Conservation (phyloP, 2,329 filamentous ascomycete genomes). For the Kalmusia sp. region DNA sequence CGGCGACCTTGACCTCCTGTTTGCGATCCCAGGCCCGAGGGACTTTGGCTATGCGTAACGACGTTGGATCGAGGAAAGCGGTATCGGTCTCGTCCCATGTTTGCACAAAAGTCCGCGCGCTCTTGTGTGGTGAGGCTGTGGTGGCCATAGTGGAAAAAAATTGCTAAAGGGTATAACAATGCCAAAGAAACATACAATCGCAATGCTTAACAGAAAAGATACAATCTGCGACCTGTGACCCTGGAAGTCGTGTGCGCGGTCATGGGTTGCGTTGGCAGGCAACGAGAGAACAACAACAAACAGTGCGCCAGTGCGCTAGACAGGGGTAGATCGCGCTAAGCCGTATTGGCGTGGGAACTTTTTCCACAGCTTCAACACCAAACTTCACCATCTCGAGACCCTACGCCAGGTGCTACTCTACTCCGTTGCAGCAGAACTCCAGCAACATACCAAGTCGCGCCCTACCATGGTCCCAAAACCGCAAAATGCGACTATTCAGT, state of each 20-base stretch:
- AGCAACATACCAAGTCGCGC: background rate
- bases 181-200: constrained; percentile 4
- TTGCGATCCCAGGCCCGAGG: constrained; percentile 59
- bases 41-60: constrained; percentile 50
- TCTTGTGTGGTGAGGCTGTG: constrained; percentile 43
- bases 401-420: background rate
- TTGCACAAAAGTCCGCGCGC: constrained; percentile 38
- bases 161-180: constrained; percentile 22
- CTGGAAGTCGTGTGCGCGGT: constrained; percentile 10
- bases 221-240: background rate
- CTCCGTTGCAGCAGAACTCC: background rate
- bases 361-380: constrained; percentile 13
- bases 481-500: constrained; percentile 39
- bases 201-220: background rate
- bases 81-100: constrained; percentile 53
- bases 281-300: constrained; percentile 12
- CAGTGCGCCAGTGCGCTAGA: constrained; percentile 3
- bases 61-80: constrained; percentile 48
- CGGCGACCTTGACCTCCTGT: constrained; percentile 49
- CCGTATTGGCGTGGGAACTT: constrained; percentile 10
- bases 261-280: constrained; percentile 15
- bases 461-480: constrained; percentile 46
- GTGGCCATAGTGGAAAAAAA: constrained; percentile 12
- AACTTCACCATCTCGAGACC: background rate
- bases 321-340: constrained; percentile 7